Evolutionary conservation across 2,329 filamentous ascomycete species (phyloP).

Genomic region (Fragosphaeria purpurea): DNA sequence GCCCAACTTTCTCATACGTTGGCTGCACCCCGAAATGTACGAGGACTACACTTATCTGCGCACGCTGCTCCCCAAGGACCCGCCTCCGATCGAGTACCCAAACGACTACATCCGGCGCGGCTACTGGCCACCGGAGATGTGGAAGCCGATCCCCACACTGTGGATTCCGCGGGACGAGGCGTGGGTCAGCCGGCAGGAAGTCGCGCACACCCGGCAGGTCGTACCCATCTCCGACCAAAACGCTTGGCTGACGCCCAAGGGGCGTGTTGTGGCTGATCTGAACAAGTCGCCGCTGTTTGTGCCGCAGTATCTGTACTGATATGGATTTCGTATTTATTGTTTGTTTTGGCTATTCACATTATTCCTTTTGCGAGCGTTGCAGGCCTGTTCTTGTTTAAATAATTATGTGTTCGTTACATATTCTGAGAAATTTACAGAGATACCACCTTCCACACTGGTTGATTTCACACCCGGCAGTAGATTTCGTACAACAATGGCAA

Average conservation of each 20-base stretch:
- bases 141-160: slow-evolving; percentile 48
- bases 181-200: slow-evolving; percentile 62
- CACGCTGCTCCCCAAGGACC: slow-evolving; percentile 19
- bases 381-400: not conserved
- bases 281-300: slow-evolving; percentile 19
- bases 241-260: slow-evolving; percentile 50
- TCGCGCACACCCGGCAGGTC: slow-evolving; percentile 54
- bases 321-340: not conserved
- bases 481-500: too few relatives aligned
- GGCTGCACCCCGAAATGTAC: slow-evolving; percentile 50
- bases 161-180: slow-evolving; percentile 68
- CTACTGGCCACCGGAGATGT: slow-evolving; percentile 63
- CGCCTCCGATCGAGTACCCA: slow-evolving; percentile 10
- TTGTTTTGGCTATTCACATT: not conserved
- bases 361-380: not conserved
- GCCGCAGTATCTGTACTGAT: slow-evolving; percentile 16
- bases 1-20: slow-evolving; percentile 41
- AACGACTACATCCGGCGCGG: slow-evolving; percentile 44
- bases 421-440: not conserved
- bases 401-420: not conserved
- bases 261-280: slow-evolving; percentile 15
- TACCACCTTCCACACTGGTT: too few relatives aligned
- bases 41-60: slow-evolving; percentile 49
- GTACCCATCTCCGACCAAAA: slow-evolving; percentile 66
- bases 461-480: too few relatives aligned